Percentiles rank a stretch among this genome's conserved stretches.
phyloP scores from a whole-genome alignment of 768 basidiomycete genomes.

The Infundibulicybe gibba region DNA sequence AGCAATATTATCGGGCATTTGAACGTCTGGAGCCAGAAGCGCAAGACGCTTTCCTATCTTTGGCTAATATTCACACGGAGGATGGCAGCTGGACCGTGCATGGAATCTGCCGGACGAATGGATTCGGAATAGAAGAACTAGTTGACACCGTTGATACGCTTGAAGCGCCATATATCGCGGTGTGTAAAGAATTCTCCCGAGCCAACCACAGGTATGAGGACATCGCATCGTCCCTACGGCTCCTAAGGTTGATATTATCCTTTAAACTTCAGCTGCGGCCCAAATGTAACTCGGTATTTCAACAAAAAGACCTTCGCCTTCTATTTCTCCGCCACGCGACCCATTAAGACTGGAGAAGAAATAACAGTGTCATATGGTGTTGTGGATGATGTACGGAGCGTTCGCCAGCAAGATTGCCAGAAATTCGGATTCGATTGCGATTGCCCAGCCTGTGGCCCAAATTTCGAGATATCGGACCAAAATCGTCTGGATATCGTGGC shows the following conservation, averaged over 20 bases:
- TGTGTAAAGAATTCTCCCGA: constrained; percentile 25
- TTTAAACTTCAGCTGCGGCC: constrained; percentile 19
- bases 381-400: too few species aligned
- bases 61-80: background rate
- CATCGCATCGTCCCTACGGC: background rate
- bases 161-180: constrained; percentile 17
- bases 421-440: background rate
- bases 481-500: constrained; percentile 5
- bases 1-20: too few species aligned
- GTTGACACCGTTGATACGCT: too few species aligned
- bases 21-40: too few species aligned
- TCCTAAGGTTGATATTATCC: background rate
- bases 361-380: constrained; percentile 9
- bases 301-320: constrained; percentile 22
- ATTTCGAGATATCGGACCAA: constrained; percentile 17
- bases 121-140: too few species aligned
- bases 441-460: constrained; percentile 19
- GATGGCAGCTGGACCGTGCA: too few species aligned
- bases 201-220: constrained; percentile 31
- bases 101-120: too few species aligned
- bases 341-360: constrained; percentile 21
- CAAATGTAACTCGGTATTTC: constrained; percentile 21
- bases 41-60: background rate
- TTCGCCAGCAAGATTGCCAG: too few species aligned
- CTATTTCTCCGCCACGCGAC: too few species aligned